Evolutionary conservation across 1,284 basidiomycete genomes (phyloP), one percentile per base, ranked within the genome.

Genomic region (Pulchroboletus neoregius): DNA sequence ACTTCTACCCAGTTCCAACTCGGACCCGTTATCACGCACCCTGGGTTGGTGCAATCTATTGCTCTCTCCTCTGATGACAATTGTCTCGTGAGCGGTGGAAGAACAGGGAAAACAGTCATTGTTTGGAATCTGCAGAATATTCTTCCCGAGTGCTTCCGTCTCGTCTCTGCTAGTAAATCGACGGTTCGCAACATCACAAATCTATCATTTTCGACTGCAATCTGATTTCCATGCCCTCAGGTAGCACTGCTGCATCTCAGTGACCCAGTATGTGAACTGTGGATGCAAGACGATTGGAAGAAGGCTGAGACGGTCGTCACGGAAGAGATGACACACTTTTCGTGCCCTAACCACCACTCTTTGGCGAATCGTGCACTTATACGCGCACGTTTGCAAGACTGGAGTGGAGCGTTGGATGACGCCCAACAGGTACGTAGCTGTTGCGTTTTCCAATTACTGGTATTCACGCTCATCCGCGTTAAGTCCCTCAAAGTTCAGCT

Each of bases 21-120:
- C 1, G 51, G 51, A 26, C 32, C 45, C 7, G 24, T 43, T 16
- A 18, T 53, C n/a, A 2, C 51, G 5, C 51, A 53, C 11, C 20
- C 35, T 35, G 50, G 51, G 4, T 39, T 28, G 8, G 51, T 53
- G 8, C 51, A 53, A 22, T 49, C 45, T 0, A 49, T 49, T 7
- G 27, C 51, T 7, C 39, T 53, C 6, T 53, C 51, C 5, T 37
- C 36, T 18, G 38, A 52, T 31, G 45, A 37, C 18, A 37, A 37
- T 22, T 27, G 34, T 24, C 45, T 47, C 16, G 45, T 47, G 34
- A 47, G 45, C 33, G 45, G 42, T 28, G 51, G 51, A 12, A 30
- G 50, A 20, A 26, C 27, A 3, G 39, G 51, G 5, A 35, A 10
- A 35, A 52, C 43, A 24, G 5, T 52, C 15, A 24, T 43, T 5